These are phyloP conservation scores for Blastobotrys serpentis DNA, from an alignment of 1,139 yeast genomes.

Conservation along the genomic window DNA sequence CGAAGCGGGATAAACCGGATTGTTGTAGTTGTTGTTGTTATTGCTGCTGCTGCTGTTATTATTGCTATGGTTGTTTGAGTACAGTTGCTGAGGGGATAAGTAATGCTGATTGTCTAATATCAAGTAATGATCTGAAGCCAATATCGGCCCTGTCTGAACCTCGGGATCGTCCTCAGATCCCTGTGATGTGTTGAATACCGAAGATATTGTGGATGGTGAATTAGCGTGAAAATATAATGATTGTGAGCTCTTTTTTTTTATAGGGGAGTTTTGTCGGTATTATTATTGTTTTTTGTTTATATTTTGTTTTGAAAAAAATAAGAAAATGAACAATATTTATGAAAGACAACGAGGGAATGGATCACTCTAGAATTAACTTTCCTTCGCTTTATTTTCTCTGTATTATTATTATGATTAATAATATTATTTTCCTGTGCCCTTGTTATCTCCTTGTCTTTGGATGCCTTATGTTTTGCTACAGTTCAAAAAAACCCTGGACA, in stretches of 20 bases:
- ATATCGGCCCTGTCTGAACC: neutral
- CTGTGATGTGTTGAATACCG: slow-evolving; percentile 7
- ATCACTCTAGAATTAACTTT: neutral
- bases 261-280: neutral
- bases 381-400: neutral
- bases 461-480: neutral
- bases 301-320: neutral
- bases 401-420: neutral
- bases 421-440: neutral
- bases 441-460: neutral
- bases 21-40: too few species aligned
- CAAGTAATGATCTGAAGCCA: neutral
- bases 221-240: neutral
- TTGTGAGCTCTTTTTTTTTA: neutral
- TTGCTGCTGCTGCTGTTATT: too few species aligned
- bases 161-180: slow-evolving; percentile 8
- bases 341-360: neutral
- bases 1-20: neutral
- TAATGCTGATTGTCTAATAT: neutral
- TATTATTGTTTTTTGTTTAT: neutral
- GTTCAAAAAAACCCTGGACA: too few species aligned
- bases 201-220: slow-evolving; percentile 7
- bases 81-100: neutral
- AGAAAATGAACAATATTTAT: slow-evolving; percentile 2
- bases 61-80: too few species aligned